Conservation (phyloP, 1,284 basidiomycete genomes). For the Phlebopus sp. region DNA sequence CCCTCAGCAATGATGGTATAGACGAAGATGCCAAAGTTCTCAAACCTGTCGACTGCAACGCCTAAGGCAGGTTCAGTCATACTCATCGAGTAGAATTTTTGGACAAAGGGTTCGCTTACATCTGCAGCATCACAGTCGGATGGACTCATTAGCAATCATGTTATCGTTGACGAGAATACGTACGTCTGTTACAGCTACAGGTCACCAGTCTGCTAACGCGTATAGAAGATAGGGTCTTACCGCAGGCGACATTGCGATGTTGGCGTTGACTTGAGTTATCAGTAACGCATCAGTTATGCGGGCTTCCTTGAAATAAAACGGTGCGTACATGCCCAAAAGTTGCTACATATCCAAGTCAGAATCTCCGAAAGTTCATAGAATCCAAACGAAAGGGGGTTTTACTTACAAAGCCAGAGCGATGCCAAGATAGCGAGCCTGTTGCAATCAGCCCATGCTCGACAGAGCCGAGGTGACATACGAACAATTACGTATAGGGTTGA, state of each 20-base stretch:
- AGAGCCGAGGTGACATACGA: neutral
- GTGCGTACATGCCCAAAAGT: constrained; percentile 17
- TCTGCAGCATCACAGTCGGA: constrained; percentile 1
- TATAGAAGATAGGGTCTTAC: neutral
- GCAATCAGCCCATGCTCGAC: neutral
- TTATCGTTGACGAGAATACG: neutral
- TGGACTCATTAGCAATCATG: constrained; percentile 1
- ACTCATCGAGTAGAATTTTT: neutral
- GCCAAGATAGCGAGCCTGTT: constrained; percentile 18
- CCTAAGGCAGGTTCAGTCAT: constrained; percentile 3
- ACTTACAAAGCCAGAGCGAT: constrained; percentile 15
- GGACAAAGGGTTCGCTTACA: constrained; percentile 7
- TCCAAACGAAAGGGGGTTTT: neutral
- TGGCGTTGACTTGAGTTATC: constrained; percentile 15
- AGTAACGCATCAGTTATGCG: neutral
- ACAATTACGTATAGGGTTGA: constrained; percentile 18
- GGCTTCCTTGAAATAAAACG: neutral
- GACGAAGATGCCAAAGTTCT: constrained; percentile 15
- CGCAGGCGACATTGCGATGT: constrained; percentile 12
- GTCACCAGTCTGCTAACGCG: neutral
- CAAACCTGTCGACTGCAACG: constrained; percentile 11
- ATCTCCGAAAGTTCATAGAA: too few relatives aligned
- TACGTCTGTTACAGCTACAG: constrained; percentile 6
- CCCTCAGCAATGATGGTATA: constrained; percentile 12
- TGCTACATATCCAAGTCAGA: constrained; percentile 8